Percentiles rank a stretch among this genome's conserved stretches.
Evolutionary conservation across 495 filamentous ascomycete genomes (phyloP).

Genomic region (Schizothecium vesticola): DNA sequence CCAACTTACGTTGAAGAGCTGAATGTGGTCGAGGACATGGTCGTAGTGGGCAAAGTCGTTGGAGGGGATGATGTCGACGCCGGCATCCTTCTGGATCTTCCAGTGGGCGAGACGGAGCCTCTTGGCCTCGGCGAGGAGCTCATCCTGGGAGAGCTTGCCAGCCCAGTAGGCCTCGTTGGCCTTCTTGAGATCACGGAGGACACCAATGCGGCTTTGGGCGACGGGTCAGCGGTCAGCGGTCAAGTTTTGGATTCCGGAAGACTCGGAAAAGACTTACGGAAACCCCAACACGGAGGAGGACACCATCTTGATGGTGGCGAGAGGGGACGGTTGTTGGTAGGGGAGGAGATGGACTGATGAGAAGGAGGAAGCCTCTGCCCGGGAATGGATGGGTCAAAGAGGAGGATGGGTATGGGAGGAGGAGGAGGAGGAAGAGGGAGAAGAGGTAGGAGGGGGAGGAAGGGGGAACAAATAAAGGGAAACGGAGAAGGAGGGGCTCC

Average conservation of each 20-base stretch:
- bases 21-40: slow-evolving; percentile 97
- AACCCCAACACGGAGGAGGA: slow-evolving; percentile 52
- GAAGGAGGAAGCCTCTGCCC: background rate
- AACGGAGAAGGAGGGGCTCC: slow-evolving; percentile 7
- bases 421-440: background rate
- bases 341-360: background rate
- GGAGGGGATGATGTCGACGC: slow-evolving; percentile 94
- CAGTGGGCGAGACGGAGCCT: slow-evolving; percentile 92
- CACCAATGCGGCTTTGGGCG: slow-evolving; percentile 70
- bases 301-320: slow-evolving; percentile 58
- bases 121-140: slow-evolving; percentile 90
- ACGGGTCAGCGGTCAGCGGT: slow-evolving; percentile 35
- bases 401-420: background rate
- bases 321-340: slow-evolving; percentile 6
- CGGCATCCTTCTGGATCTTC: slow-evolving; percentile 98
- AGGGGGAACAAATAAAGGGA: background rate
- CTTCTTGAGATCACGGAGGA: slow-evolving; percentile 98
- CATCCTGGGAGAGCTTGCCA: slow-evolving; percentile 83
- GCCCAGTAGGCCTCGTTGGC: slow-evolving; percentile 97
- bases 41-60: slow-evolving; percentile 99
- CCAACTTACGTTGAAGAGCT: slow-evolving; percentile 83
- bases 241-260: slow-evolving; percentile 42
- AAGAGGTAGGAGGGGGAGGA: background rate
- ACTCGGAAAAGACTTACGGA: slow-evolving; percentile 23
- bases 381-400: background rate